A percentile compares a stretch with the other conserved stretches of the same genome.
Evolutionary conservation across 352 stramenopile species (phyloP).

Genomic region (Globisporangium ultimum): DNA sequence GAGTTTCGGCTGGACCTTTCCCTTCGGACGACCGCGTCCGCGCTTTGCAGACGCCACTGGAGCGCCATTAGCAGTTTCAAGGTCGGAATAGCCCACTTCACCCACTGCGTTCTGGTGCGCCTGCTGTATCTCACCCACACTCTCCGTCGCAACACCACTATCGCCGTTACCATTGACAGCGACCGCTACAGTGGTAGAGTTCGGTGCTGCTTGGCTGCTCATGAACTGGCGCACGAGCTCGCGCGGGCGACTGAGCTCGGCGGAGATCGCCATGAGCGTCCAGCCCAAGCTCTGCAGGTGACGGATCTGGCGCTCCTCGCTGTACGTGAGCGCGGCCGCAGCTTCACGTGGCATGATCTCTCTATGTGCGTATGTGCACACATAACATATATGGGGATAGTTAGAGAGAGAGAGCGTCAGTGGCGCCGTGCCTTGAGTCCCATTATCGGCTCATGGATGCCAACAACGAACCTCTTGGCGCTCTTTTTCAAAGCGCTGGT

Average conservation of each 20-base stretch:
- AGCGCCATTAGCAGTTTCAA: background rate
- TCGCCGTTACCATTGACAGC: background rate
- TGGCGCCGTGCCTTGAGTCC: too few relatives aligned
- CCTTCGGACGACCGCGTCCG: conserved; percentile 2
- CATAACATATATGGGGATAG: too few relatives aligned
- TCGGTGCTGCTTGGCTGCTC: too few relatives aligned
- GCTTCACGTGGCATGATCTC: too few relatives aligned
- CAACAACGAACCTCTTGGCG: too few relatives aligned
- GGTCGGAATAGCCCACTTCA: background rate
- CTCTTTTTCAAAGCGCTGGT: background rate
- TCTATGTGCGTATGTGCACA: too few relatives aligned
- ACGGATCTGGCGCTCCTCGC: conserved; percentile 4
- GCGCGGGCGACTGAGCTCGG: conserved; percentile 1
- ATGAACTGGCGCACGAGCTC: conserved; percentile 5
- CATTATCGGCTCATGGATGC: too few relatives aligned
- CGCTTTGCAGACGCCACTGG: background rate
- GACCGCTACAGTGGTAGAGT: too few relatives aligned
- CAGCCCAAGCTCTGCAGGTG: conserved; percentile 3
- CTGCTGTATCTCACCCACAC: background rate
- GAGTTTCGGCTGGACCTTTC: conserved; percentile 1
- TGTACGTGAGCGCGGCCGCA: background rate
- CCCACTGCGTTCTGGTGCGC: background rate
- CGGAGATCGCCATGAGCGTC: conserved; percentile 5
- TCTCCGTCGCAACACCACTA: background rate
- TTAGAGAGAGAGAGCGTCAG: background rate